phyloP scores from a whole-genome alignment of 371 early-diverging fungal genomes.

The Mucor lusitanicus region DNA sequence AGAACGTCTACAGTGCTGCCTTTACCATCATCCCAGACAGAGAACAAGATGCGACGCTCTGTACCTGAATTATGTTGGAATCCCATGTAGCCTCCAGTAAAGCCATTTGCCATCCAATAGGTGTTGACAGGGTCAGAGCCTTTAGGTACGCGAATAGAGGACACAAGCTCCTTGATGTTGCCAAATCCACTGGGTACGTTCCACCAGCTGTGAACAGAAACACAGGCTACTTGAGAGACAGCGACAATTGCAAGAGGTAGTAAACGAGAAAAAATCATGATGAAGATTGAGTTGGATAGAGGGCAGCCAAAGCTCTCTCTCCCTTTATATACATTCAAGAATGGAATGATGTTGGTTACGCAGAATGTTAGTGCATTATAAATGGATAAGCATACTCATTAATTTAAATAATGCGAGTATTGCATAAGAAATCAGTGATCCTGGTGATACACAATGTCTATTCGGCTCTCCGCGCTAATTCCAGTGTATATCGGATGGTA shows the following conservation, averaged over 20 bases:
- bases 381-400: not conserved
- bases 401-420: too few species aligned
- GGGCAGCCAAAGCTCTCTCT: not conserved
- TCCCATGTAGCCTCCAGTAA: constrained; percentile 20
- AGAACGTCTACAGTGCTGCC: constrained; percentile 15
- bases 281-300: too few species aligned
- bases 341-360: not conserved
- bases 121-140: constrained; percentile 21
- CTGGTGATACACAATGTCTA: too few species aligned
- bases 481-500: too few species aligned
- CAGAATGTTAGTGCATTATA: not conserved
- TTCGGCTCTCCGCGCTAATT: too few species aligned
- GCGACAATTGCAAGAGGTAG: not conserved
- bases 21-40: constrained; percentile 23
- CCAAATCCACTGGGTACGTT: constrained; percentile 1
- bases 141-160: constrained; percentile 15
- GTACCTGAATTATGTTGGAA: constrained; percentile 17
- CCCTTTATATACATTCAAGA: not conserved
- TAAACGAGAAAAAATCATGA: not conserved
- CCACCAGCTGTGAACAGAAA: constrained; percentile 16
- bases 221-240: constrained; percentile 1
- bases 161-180: constrained; percentile 12
- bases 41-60: constrained; percentile 17
- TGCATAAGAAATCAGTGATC: too few species aligned
- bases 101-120: constrained; percentile 25